Conservation (phyloP, 2,329 filamentous ascomycete genomes). For the Talaromyces atroroseus region DNA sequence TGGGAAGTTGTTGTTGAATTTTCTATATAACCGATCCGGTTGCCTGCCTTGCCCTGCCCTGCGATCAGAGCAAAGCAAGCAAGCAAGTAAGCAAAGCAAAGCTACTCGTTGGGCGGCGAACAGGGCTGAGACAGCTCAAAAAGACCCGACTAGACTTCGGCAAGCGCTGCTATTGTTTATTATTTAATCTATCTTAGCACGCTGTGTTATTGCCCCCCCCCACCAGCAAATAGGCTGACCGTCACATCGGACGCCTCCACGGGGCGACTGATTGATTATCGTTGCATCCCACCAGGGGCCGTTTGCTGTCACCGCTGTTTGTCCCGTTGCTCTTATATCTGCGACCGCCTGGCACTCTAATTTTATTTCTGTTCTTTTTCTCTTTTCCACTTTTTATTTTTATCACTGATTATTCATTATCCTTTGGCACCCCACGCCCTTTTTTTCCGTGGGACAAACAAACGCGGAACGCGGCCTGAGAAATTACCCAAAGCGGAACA, state of each 20-base stretch:
- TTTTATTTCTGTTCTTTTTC: background rate
- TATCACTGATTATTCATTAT: background rate
- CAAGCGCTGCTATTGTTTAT: slow-evolving; percentile 3
- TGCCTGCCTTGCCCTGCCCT: too few relatives aligned
- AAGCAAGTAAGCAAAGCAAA: too few relatives aligned
- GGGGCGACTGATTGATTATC: slow-evolving; percentile 1
- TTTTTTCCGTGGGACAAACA: background rate
- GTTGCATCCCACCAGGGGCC: slow-evolving; percentile 12
- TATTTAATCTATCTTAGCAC: background rate
- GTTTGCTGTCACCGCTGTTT: slow-evolving; percentile 12
- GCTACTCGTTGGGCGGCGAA: background rate
- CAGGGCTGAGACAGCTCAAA: slow-evolving; percentile 1
- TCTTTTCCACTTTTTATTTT: background rate
- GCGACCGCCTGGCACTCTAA: background rate
- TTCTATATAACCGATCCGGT: background rate
- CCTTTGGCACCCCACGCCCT: too few relatives aligned
- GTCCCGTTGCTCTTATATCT: background rate
- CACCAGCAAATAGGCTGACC: slow-evolving; percentile 7
- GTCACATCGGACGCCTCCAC: slow-evolving; percentile 11
- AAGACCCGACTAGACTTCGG: slow-evolving; percentile 7
- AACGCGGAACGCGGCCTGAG: background rate
- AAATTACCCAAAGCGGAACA: background rate
- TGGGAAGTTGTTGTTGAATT: too few relatives aligned
- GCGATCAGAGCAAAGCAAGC: too few relatives aligned
- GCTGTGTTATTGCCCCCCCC: background rate